These are phyloP conservation scores for Fusarium penzigii DNA, from an alignment of 2,329 filamentous ascomycete species.

Conservation along the genomic window DNA sequence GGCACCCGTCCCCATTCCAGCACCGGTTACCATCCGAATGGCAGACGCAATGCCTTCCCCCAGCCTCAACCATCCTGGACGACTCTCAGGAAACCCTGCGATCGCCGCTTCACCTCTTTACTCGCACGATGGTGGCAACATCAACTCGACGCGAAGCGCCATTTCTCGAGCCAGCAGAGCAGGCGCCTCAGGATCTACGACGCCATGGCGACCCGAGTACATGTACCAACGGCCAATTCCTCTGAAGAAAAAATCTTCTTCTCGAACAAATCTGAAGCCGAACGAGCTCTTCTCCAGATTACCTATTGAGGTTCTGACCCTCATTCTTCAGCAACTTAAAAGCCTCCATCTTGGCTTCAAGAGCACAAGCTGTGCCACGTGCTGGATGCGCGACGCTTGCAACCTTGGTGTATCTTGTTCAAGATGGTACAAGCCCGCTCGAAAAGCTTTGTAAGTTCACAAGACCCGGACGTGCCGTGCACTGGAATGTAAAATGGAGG, in stretches of 20 bases:
- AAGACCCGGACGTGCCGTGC: background rate
- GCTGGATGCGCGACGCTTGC: constrained; percentile 64
- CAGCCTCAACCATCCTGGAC: constrained; percentile 39
- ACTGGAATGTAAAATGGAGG: constrained; percentile 3
- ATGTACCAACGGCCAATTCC: constrained; percentile 25
- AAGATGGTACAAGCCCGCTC: constrained; percentile 54
- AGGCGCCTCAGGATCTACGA: constrained; percentile 40
- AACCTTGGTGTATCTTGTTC: constrained; percentile 51
- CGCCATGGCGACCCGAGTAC: constrained; percentile 21
- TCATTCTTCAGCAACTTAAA: constrained; percentile 57
- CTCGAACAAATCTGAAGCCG: constrained; percentile 36
- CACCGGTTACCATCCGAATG: constrained; percentile 20
- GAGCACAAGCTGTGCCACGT: constrained; percentile 60
- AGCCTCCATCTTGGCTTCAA: constrained; percentile 49
- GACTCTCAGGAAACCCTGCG: constrained; percentile 34
- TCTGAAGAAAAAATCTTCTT: constrained; percentile 17
- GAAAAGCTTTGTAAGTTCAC: constrained; percentile 49
- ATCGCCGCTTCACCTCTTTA: constrained; percentile 29
- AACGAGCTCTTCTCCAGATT: constrained; percentile 57
- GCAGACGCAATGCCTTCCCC: constrained; percentile 20
- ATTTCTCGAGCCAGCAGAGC: constrained; percentile 39
- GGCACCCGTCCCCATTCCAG: constrained; percentile 24
- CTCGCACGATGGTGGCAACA: constrained; percentile 32
- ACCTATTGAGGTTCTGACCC: constrained; percentile 58
- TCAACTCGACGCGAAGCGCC: constrained; percentile 26